Percentiles rank a stretch among this genome's conserved stretches.
Evolutionary conservation across 2,329 filamentous ascomycete species (phyloP).

Genomic region (Polytolypa hystricis): DNA sequence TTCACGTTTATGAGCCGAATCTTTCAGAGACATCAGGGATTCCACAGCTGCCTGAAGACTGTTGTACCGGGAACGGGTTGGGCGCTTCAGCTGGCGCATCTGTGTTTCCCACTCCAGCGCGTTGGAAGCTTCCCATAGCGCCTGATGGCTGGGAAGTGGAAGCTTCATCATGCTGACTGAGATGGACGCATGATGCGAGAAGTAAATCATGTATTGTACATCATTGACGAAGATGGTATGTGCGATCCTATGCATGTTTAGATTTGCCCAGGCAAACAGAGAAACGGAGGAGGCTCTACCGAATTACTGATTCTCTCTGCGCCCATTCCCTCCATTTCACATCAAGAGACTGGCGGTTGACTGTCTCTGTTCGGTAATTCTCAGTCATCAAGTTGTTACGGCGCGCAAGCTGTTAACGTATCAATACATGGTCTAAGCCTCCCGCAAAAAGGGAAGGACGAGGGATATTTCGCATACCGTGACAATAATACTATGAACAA

Average conservation of each 20-base stretch:
- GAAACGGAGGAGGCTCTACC: conserved; percentile 6
- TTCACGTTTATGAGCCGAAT: conserved; percentile 11
- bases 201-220: conserved; percentile 15
- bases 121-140: conserved; percentile 14
- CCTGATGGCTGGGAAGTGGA: conserved; percentile 13
- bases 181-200: conserved; percentile 14
- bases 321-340: conserved; percentile 16
- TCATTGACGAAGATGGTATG: conserved; percentile 15
- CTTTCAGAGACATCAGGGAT: conserved; percentile 13
- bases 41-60: conserved; percentile 13
- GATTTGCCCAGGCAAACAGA: not conserved
- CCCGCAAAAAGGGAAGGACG: not conserved
- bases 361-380: conserved; percentile 8
- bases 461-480: conserved; percentile 10
- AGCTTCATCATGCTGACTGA: conserved; percentile 16
- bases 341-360: conserved; percentile 11
- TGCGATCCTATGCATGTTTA: conserved; percentile 10
- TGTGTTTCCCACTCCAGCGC: conserved; percentile 13
- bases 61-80: conserved; percentile 11
- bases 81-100: conserved; percentile 10
- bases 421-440: not conserved
- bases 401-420: conserved; percentile 10
- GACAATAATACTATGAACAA: conserved; percentile 15
- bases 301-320: conserved; percentile 14
- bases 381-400: conserved; percentile 15